Base-by-base conservation (phyloP, 2,329 filamentous ascomycete genomes). In the Dryadomyces sulphureus region DNA sequence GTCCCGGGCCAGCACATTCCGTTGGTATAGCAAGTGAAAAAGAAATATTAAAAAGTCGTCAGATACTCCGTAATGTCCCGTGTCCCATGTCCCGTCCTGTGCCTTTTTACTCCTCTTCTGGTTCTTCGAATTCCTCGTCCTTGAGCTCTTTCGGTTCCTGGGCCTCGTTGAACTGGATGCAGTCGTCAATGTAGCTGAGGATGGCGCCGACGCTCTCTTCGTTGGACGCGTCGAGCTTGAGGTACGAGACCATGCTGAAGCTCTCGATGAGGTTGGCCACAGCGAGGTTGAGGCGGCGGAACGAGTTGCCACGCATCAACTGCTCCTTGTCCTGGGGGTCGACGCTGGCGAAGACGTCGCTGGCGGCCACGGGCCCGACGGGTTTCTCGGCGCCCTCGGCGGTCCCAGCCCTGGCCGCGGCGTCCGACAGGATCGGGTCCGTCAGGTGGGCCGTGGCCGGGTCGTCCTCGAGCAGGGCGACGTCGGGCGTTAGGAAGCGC, bases 171-270 rank as follows among this genome's bases (percentile, higher is more conserved):
- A 77, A 95, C 60, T 94, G 89, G 53, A 94, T 92, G 24, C 85
- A 84, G 64, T 95, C 87, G 60, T 95, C 89, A 55, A 95, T 92
- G 65, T 93, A 87, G 68, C 87, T 94, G 54, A 95, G 64, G 22
- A 94, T 81, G 58, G 67, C 79, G 1, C 75, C 81, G 4, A 96
- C 80, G 58, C 90, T 96, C 56, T 96, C 88, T 65, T 96, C 90
- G 56, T 94, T 81, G 53, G 92, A 84, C 24, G 81, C 83, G 58
- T 96, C 85, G 39, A 96, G 69, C 65, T 89, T 86, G 48, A 95
- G 69, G 60, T 94, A 98, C 41, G 85, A 94, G 12, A 98, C 86
- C 86, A 98, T 93, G 66, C 88, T 94, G 65, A 95, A 98, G 62
- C 87, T 92, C 62, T 96, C 92, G 53, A 98, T 94, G 53, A 98